Evolutionary conservation across 164 flowering plant genomes (phyloP).

Genomic region (Cinnamomum chago): DNA sequence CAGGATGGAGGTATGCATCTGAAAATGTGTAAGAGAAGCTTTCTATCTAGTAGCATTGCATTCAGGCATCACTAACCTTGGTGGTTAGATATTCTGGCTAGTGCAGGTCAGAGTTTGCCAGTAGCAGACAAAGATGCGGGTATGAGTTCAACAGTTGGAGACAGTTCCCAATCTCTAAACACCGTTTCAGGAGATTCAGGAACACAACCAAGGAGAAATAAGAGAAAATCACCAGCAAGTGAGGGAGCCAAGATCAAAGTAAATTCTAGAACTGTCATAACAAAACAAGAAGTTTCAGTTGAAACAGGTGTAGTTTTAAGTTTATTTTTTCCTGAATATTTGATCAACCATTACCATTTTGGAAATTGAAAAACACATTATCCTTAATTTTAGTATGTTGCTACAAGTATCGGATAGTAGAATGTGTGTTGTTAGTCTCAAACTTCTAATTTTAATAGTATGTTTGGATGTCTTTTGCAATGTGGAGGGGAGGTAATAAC

Average conservation of each 20-base stretch:
- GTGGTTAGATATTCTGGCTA: constrained; percentile 4
- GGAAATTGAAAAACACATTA: neutral
- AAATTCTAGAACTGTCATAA: constrained; percentile 10
- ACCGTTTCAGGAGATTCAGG: constrained; percentile 24
- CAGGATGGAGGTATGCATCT: constrained; percentile 32
- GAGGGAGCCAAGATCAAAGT: constrained; percentile 15
- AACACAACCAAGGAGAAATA: constrained; percentile 26
- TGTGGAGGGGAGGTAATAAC: no score
- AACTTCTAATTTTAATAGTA: neutral
- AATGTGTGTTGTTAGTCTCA: neutral
- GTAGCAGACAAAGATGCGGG: constrained; percentile 18
- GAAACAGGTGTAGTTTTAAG: constrained; percentile 27
- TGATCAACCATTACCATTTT: neutral
- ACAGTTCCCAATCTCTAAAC: constrained; percentile 10
- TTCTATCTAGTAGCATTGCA: neutral
- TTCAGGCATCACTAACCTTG: neutral
- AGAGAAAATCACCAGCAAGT: constrained; percentile 19
- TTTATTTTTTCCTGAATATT: constrained; percentile 8
- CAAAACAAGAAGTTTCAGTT: constrained; percentile 24
- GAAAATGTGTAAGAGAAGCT: neutral
- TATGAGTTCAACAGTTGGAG: constrained; percentile 17
- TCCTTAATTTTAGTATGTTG: neutral
- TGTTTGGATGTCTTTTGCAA: no score
- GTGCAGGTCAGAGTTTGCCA: constrained; percentile 30
- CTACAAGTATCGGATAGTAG: neutral